These are phyloP conservation scores for Smallanthus sonchifolius DNA, from an alignment of 129 eudicot species.

Conservation along the genomic window DNA sequence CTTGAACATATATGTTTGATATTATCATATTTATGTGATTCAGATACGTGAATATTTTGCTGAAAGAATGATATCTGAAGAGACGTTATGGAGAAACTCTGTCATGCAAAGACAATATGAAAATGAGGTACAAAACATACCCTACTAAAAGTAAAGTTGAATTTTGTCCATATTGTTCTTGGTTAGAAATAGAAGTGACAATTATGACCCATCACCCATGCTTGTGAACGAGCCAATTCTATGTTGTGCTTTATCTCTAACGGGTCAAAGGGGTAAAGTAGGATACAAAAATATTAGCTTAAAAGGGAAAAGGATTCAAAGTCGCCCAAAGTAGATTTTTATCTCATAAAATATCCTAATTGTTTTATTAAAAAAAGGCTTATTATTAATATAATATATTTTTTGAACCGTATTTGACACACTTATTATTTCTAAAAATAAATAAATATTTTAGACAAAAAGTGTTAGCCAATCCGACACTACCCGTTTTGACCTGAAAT, in stretches of 20 bases:
- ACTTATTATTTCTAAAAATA: not conserved
- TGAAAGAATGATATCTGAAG: slow-evolving; percentile 74
- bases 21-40: slow-evolving; percentile 6
- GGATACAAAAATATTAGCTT: not conserved
- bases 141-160: slow-evolving; percentile 4
- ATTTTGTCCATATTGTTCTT: not conserved
- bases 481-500: not conserved
- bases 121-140: slow-evolving; percentile 36
- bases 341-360: not conserved
- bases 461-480: not conserved
- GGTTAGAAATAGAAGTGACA: not conserved
- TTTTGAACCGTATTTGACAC: not conserved
- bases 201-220: not conserved
- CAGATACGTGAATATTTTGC: slow-evolving; percentile 72
- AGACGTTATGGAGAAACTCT: slow-evolving; percentile 59
- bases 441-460: not conserved
- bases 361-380: not conserved
- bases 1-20: slow-evolving; percentile 5
- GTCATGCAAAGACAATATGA: slow-evolving; percentile 63
- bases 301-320: not conserved
- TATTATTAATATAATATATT: not conserved
- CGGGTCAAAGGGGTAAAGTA: not conserved
- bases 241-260: not conserved
- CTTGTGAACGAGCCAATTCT: not conserved
- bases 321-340: not conserved